These are phyloP conservation scores for Hypoxylon sp. DNA, from an alignment of 2,329 filamentous ascomycete species.

Conservation along the genomic window DNA sequence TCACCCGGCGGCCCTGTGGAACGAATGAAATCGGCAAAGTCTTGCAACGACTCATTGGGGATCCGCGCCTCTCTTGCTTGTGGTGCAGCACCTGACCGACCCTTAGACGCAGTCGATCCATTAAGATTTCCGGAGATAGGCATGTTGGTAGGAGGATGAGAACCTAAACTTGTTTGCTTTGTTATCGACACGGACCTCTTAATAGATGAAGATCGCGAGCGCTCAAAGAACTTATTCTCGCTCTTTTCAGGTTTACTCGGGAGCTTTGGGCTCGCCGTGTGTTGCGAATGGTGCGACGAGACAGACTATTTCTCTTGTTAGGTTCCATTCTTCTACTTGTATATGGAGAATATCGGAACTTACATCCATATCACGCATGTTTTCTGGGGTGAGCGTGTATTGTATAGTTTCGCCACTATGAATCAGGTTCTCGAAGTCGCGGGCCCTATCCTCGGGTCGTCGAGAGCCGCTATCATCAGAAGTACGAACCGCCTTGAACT, in stretches of 20 bases:
- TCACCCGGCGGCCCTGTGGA: slow-evolving; percentile 78
- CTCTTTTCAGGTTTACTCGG: slow-evolving; percentile 59
- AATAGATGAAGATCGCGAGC: slow-evolving; percentile 59
- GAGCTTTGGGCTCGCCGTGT: slow-evolving; percentile 56
- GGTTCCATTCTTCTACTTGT: slow-evolving; percentile 36
- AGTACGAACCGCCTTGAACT: slow-evolving; percentile 64
- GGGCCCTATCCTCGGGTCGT: slow-evolving; percentile 69
- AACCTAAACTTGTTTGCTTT: slow-evolving; percentile 54
- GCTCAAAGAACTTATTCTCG: slow-evolving; percentile 59
- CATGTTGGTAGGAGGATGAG: slow-evolving; percentile 51
- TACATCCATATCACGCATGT: slow-evolving; percentile 81
- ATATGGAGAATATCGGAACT: slow-evolving; percentile 48
- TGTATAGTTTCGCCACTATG: slow-evolving; percentile 85
- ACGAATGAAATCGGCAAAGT: slow-evolving; percentile 91
- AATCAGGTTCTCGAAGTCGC: slow-evolving; percentile 82
- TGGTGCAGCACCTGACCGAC: slow-evolving; percentile 48
- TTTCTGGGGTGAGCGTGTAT: slow-evolving; percentile 83
- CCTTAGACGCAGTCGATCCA: slow-evolving; percentile 49
- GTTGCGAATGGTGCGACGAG: slow-evolving; percentile 56
- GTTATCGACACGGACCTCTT: slow-evolving; percentile 57
- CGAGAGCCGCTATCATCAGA: slow-evolving; percentile 67
- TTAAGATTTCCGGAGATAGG: slow-evolving; percentile 44
- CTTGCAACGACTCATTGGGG: slow-evolving; percentile 76
- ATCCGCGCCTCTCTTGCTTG: slow-evolving; percentile 79
- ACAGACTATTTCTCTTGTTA: slow-evolving; percentile 52